Evolutionary conservation across 176 grass and related monocot genomes (phyloP).

Genomic region (Leersia perrieri): DNA sequence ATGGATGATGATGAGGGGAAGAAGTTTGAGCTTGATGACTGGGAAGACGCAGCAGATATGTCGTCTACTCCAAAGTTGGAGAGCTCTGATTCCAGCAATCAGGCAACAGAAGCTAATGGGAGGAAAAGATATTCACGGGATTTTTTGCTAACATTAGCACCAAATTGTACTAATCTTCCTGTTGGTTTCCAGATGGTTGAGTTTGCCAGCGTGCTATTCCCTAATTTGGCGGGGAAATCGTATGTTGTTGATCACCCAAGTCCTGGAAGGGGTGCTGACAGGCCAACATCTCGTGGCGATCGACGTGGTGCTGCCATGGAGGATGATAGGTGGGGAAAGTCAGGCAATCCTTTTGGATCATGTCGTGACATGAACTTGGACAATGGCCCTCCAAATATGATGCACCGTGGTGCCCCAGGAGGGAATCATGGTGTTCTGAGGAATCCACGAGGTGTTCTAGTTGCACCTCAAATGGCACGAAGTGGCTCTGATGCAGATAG

Average conservation of each 20-base stretch:
- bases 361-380: conserved; percentile 58
- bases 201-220: conserved; percentile 42
- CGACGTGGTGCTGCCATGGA: conserved; percentile 50
- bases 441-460: conserved; percentile 72
- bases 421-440: conserved; percentile 65
- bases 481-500: conserved; percentile 78
- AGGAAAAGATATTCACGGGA: conserved; percentile 87
- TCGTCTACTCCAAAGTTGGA: conserved; percentile 74
- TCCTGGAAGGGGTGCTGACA: conserved; percentile 58
- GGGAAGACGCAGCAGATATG: conserved; percentile 92
- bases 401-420: conserved; percentile 59
- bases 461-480: conserved; percentile 42
- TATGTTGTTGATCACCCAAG: conserved; percentile 60
- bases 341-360: conserved; percentile 47
- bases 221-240: conserved; percentile 47
- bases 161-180: conserved; percentile 60
- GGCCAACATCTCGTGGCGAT: conserved; percentile 59
- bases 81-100: conserved; percentile 25
- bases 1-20: conserved; percentile 53
- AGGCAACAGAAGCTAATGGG: conserved; percentile 35
- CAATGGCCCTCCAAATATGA: conserved; percentile 44
- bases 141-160: conserved; percentile 69
- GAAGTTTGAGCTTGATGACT: conserved; percentile 77
- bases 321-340: conserved; percentile 75
- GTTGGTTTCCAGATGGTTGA: conserved; percentile 58